A percentile compares a stretch with the other conserved stretches of the same genome.
These are phyloP conservation scores for Penicillium turbatum DNA, from an alignment of 495 filamentous ascomycete species.

Conservation along the genomic window DNA sequence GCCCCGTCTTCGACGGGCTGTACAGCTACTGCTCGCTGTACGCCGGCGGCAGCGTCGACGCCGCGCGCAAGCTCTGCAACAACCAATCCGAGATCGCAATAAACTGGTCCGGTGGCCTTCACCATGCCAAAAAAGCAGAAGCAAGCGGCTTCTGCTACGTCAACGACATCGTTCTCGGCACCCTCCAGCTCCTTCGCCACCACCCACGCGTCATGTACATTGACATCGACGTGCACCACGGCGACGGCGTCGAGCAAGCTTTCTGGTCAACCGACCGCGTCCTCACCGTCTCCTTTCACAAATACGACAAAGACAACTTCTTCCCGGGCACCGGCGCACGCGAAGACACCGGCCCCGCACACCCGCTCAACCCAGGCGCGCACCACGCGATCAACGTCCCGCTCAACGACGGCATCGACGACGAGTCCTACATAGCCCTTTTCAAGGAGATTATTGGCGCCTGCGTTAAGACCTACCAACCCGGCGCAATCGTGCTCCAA, in stretches of 20 bases:
- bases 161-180: conserved; percentile 96
- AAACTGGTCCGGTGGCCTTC: conserved; percentile 98
- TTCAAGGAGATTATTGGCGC: conserved; percentile 76
- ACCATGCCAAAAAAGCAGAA: conserved; percentile 93
- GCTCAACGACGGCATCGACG: conserved; percentile 78
- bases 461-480: conserved; percentile 71
- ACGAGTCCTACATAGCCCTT: conserved; percentile 80
- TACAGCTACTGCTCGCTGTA: conserved; percentile 95
- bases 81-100: conserved; percentile 91
- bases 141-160: conserved; percentile 97
- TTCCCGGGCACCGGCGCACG: conserved; percentile 64
- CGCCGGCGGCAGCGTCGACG: conserved; percentile 83
- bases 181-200: conserved; percentile 81
- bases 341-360: conserved; percentile 54
- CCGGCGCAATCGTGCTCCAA: conserved; percentile 87
- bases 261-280: conserved; percentile 96
- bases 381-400: conserved; percentile 65
- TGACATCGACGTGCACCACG: conserved; percentile 97
- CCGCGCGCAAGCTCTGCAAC: conserved; percentile 81
- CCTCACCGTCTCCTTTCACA: conserved; percentile 94
- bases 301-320: conserved; percentile 80
- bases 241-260: conserved; percentile 94
- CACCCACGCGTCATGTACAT: conserved; percentile 94
- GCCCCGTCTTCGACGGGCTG: conserved; percentile 92
- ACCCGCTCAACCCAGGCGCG: conserved; percentile 58